Base-by-base conservation (phyloP, 2,329 filamentous ascomycete species). In the Pyricularia sp. region DNA sequence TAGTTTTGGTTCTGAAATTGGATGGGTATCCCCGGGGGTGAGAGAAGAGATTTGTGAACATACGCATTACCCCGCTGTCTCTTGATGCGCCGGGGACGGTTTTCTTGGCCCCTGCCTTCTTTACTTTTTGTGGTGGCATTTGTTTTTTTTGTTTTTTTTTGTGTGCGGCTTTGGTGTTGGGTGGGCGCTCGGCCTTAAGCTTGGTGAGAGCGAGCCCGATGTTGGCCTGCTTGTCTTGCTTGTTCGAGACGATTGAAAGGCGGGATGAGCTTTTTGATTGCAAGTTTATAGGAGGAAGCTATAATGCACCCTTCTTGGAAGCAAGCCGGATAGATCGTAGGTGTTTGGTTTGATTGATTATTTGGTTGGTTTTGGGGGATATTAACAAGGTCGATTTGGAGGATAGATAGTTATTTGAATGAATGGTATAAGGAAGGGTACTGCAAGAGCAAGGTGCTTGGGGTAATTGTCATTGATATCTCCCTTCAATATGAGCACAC, bases 11-110 rank as follows among this genome's bases (percentile, higher is more conserved):
- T 35, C 33, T 35, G 9, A 1, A 35, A 35, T 35, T 35, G 10
- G 33, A 35, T 12, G 10, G 2, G 12, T 33, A 33, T 33, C 8
- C 35, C 33, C 62, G 62, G 6, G 4, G 22, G 24, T 19, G n/a
- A 63, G 22, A 49, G n/a, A 16, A 16, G 8, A 4, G 5, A 10
- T 28, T 7, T 12, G 3, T 2, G 8, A n/a, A 67, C 72, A 55
- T 72, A 79, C 79, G 75, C 71, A 79, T 75, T 33, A 79, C 72
- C 68, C 75, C 72, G 70, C 78, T 73, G 65, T 78, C 75, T 35
- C 76, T 55, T 12, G 44, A 13, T 9, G 44, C 49, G 31, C 30
- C 60, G 9, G 44, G 28, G 12, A 49, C 22, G 19, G 44, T 44
- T 49, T 49, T 63, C 28, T 57, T 57, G 40, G 40, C 28, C 7